These are phyloP conservation scores for Hibiscus trionum DNA, from an alignment of 345 rosid genomes.

Conservation along the genomic window DNA sequence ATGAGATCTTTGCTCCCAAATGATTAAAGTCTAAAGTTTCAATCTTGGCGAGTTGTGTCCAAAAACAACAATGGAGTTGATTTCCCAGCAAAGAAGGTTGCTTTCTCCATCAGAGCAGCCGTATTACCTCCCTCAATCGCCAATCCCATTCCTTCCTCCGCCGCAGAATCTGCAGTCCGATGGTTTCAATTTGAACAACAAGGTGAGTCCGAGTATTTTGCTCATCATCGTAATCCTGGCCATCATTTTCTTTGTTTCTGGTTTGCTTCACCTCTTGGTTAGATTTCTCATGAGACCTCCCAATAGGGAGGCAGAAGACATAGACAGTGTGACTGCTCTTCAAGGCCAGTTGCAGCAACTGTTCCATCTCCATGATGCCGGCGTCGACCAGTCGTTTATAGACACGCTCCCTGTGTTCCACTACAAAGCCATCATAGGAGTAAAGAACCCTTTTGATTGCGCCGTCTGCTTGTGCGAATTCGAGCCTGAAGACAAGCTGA, in stretches of 20 bases:
- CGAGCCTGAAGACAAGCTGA: slow-evolving; percentile 82
- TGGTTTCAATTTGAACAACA: slow-evolving; percentile 46
- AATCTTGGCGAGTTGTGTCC: slow-evolving; percentile 20
- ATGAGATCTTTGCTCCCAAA: slow-evolving; percentile 14
- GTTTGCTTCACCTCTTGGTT: slow-evolving; percentile 79
- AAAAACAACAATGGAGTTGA: slow-evolving; percentile 31
- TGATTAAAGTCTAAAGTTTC: slow-evolving; percentile 19
- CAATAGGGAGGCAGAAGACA: slow-evolving; percentile 58
- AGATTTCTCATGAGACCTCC: slow-evolving; percentile 67
- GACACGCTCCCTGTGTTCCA: slow-evolving; percentile 88
- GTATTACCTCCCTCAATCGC: slow-evolving; percentile 18
- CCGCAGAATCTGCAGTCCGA: slow-evolving; percentile 22
- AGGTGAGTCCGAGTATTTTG: slow-evolving; percentile 72
- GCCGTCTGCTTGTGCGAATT: slow-evolving; percentile 97
- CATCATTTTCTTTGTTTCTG: slow-evolving; percentile 78
- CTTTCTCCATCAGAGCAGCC: slow-evolving; percentile 32
- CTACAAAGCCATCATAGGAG: slow-evolving; percentile 75
- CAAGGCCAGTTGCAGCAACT: slow-evolving; percentile 97
- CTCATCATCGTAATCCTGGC: slow-evolving; percentile 82
- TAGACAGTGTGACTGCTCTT: slow-evolving; percentile 61
- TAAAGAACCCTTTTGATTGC: slow-evolving; percentile 80
- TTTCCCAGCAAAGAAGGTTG: slow-evolving; percentile 23
- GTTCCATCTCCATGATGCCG: slow-evolving; percentile 90
- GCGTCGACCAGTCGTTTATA: slow-evolving; percentile 91
- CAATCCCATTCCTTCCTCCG: slow-evolving; percentile 21